phyloP scores from a whole-genome alignment of 164 flowering plant genomes.

The Taxillus chinensis region DNA sequence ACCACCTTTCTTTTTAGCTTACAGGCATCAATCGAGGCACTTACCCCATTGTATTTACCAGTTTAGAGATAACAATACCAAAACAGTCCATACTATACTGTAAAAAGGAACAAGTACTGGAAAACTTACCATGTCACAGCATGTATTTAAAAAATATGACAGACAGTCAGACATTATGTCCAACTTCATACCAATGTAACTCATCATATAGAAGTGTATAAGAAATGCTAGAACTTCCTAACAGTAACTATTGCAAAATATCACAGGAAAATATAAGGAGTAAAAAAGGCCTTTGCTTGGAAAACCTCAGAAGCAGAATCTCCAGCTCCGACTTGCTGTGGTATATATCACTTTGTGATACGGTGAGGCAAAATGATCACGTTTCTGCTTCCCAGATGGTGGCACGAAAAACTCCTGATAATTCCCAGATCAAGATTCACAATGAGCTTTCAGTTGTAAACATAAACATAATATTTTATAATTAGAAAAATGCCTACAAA shows the following conservation, averaged over 20 bases:
- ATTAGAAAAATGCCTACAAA: neutral
- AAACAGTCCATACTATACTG: too few relatives aligned
- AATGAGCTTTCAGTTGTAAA: neutral
- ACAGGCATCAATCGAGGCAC: too few relatives aligned
- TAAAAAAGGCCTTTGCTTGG: conserved; percentile 27
- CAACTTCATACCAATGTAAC: too few relatives aligned
- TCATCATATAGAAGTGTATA: too few relatives aligned
- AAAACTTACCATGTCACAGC: too few relatives aligned
- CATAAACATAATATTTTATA: neutral
- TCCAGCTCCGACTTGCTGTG: conserved; percentile 95
- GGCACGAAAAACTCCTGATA: conserved; percentile 66
- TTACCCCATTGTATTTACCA: too few relatives aligned
- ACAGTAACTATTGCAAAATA: neutral
- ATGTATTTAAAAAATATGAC: too few relatives aligned
- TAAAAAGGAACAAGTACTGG: too few relatives aligned
- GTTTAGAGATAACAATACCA: too few relatives aligned
- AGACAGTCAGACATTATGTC: too few relatives aligned
- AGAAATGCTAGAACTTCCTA: too few relatives aligned
- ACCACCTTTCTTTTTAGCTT: too few relatives aligned
- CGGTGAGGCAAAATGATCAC: conserved; percentile 57
- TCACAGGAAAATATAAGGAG: neutral
- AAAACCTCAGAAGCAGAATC: conserved; percentile 34
- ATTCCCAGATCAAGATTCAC: conserved; percentile 6
- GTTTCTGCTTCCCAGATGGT: conserved; percentile 76
- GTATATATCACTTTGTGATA: conserved; percentile 49